A percentile compares a stretch with the other conserved stretches of the same genome.
These are phyloP conservation scores for Boletellus emodensis DNA, from an alignment of 768 basidiomycete genomes.

Conservation along the genomic window DNA sequence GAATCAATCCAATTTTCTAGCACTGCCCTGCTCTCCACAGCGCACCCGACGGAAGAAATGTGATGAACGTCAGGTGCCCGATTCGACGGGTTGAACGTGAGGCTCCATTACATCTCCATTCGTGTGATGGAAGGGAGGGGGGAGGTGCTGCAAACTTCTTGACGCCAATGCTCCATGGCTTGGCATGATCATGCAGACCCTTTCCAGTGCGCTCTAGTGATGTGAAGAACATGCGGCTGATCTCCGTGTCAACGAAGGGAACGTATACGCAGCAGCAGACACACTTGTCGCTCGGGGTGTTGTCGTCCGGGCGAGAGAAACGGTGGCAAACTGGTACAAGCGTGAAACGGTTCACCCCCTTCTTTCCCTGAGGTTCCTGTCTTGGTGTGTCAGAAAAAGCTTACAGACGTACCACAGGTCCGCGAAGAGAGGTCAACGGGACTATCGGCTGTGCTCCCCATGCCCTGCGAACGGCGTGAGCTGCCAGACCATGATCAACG, in stretches of 20 bases:
- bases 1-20: constrained; percentile 5
- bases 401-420: constrained; percentile 6
- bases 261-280: constrained; percentile 7
- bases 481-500: constrained; percentile 17
- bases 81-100: constrained; percentile 1
- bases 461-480: constrained; percentile 5
- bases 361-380: constrained; percentile 23
- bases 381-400: constrained; percentile 12
- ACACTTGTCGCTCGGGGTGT: constrained; percentile 23
- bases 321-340: constrained; percentile 9
- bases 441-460: constrained; percentile 24
- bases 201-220: constrained; percentile 18
- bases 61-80: constrained; percentile 3
- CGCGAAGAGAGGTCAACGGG: constrained; percentile 9
- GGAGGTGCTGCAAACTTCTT: constrained; percentile 4
- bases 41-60: background rate
- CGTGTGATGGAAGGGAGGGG: constrained; percentile 2
- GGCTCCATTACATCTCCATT: background rate
- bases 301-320: constrained; percentile 19
- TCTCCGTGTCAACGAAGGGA: background rate
- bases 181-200: constrained; percentile 6
- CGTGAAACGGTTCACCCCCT: constrained; percentile 7
- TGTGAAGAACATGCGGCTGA: constrained; percentile 1
- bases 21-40: constrained; percentile 14
- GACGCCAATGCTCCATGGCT: constrained; percentile 9